Percentiles rank a stretch among this genome's conserved stretches.
These are phyloP conservation scores for Platanthera guangdongensis DNA, from an alignment of 106 monocot species.

Conservation along the genomic window DNA sequence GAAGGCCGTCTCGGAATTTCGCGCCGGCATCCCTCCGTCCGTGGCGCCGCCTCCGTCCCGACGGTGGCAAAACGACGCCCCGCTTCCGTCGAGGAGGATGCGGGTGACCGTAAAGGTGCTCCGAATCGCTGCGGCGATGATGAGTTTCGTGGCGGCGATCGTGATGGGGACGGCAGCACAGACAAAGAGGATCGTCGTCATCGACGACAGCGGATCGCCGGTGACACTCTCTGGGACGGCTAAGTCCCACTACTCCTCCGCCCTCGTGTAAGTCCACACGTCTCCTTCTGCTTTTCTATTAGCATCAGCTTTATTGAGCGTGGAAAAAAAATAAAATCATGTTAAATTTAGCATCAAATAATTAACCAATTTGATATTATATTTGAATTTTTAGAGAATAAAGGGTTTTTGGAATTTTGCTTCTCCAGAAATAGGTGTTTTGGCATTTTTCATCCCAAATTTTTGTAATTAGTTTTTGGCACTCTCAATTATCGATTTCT, in stretches of 20 bases:
- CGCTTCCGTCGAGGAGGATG: neutral
- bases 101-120: neutral
- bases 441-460: no score
- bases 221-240: neutral
- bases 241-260: slow-evolving; percentile 12
- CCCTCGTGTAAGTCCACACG: slow-evolving; percentile 12
- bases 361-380: no score
- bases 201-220: neutral
- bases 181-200: neutral
- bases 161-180: slow-evolving; percentile 19
- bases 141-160: slow-evolving; percentile 10
- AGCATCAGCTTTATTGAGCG: no score
- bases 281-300: no score
- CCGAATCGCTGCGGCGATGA: slow-evolving; percentile 6
- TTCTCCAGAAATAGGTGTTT: no score
- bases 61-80: neutral
- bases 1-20: neutral
- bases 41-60: neutral
- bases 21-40: neutral
- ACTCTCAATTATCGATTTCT: no score
- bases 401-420: no score
- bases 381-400: no score
- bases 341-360: no score
- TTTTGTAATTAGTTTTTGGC: no score
- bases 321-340: no score